Base-by-base conservation (phyloP, 192 early-diverging fungal genomes). In the Rhizophagus prolifer region DNA sequence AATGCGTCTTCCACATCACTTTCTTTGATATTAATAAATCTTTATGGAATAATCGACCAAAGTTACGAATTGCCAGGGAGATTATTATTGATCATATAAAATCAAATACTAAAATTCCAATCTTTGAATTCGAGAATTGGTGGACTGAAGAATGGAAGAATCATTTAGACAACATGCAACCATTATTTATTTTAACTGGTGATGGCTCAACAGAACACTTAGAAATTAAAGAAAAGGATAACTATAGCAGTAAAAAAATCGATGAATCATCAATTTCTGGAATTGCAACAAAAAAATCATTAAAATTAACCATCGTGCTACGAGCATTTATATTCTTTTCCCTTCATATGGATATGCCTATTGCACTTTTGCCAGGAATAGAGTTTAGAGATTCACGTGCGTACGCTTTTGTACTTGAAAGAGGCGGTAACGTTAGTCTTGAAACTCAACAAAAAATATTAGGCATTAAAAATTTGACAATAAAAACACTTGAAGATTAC, bases 11-110 rank as follows among this genome's bases (percentile, higher is more conserved):
- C 62, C 71, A 85, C 26, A 4, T 84, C 10, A 66, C 71, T 16
- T 84, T 82, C 41, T 84, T 84, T 69, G 58, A 84, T 12, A 74
- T 67, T 59, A 75, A 79, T 25, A 71, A 75, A 58, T 76, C 25
- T 16, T 72, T 84, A 19, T 71, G 79, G 80, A 72, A 68, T 30
- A 44, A 62, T 8, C 68, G 78, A 59, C 76, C 25, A 62, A 75
- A 64, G 47, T 36, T 84, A 16, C n/a, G 31, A 67, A 62, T 68
- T 30, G 46, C 31, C 1, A 58, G 69, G 66, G 61, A 41, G 50
- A 75, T 38, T 36, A 64, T 58, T 19, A 75, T 74, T 25, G 38
- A 41, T 54, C 74, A 76, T 23, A 67, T 81, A 34, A 71, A 41
- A 46, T 46, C 41, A 21, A 67, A 62, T 41, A 59, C 7, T 31